Evolutionary conservation across 78 protist genomes (phyloP).

Genomic region (Speleostelium caveatum): DNA sequence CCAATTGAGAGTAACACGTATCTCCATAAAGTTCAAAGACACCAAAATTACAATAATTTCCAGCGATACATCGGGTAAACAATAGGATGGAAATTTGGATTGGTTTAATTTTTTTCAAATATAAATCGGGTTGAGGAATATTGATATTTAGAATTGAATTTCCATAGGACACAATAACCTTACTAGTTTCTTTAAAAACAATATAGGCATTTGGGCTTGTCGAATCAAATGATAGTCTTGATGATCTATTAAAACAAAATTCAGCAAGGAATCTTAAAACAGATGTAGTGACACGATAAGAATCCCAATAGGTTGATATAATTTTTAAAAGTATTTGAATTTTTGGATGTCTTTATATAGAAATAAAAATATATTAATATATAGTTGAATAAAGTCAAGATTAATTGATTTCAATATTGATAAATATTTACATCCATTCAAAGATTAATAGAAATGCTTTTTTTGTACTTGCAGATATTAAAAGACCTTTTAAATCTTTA

Average conservation of each 20-base stretch:
- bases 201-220: slow-evolving; percentile 43
- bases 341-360: no score
- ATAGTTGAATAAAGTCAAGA: no score
- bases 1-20: slow-evolving; percentile 8
- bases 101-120: slow-evolving; percentile 47
- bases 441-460: slow-evolving; percentile 17
- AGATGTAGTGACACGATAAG: slow-evolving; percentile 22
- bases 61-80: slow-evolving; percentile 31
- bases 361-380: no score
- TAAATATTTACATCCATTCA: slow-evolving; percentile 34
- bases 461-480: slow-evolving; percentile 22
- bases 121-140: slow-evolving; percentile 20
- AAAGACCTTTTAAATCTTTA: slow-evolving; percentile 52
- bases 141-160: slow-evolving; percentile 4
- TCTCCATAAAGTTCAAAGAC: slow-evolving; percentile 67
- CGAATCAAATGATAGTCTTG: slow-evolving; percentile 37
- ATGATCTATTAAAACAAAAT: slow-evolving; percentile 33
- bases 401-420: no score
- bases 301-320: slow-evolving; percentile 17
- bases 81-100: slow-evolving; percentile 19
- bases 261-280: slow-evolving; percentile 33
- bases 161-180: slow-evolving; percentile 34
- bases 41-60: slow-evolving; percentile 69
- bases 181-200: slow-evolving; percentile 66
- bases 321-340: slow-evolving; percentile 4